phyloP scores from a whole-genome alignment of 2,329 filamentous ascomycete genomes.

The Endothia cerciana region DNA sequence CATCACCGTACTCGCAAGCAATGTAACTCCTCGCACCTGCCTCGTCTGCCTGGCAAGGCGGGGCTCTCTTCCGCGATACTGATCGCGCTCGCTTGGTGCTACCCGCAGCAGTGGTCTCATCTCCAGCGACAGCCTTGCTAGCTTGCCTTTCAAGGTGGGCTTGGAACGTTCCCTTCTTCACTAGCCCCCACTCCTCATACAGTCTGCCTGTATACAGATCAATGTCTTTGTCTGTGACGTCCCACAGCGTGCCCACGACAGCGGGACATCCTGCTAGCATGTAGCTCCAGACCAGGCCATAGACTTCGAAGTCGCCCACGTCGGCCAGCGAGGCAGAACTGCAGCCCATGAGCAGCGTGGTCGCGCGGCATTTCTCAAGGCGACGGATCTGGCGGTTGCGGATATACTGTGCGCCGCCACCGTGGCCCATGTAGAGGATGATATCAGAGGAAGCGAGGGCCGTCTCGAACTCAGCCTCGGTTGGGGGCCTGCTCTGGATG shows the following conservation, averaged over 20 bases:
- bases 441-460: conserved; percentile 70
- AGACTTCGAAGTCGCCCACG: conserved; percentile 86
- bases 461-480: conserved; percentile 75
- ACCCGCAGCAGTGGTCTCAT: conserved; percentile 28
- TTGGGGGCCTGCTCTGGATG: conserved; percentile 70
- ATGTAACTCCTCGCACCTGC: conserved; percentile 35
- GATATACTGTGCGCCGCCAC: conserved; percentile 92
- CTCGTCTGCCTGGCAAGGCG: conserved; percentile 31
- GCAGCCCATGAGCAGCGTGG: conserved; percentile 91
- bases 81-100: conserved; percentile 20
- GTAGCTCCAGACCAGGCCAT: conserved; percentile 89
- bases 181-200: conserved; percentile 86
- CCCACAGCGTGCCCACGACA: conserved; percentile 92
- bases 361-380: conserved; percentile 73
- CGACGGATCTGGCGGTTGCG: conserved; percentile 80
- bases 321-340: conserved; percentile 81
- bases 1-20: conserved; percentile 40
- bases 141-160: conserved; percentile 38
- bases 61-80: conserved; percentile 32
- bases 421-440: conserved; percentile 94
- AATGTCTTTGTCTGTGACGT: conserved; percentile 96
- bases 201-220: conserved; percentile 83
- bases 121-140: conserved; percentile 32
- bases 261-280: conserved; percentile 86
- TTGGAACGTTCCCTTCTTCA: conserved; percentile 51